These are phyloP conservation scores for Celoporthe dispersa DNA, from an alignment of 2,329 filamentous ascomycete species.

Conservation along the genomic window DNA sequence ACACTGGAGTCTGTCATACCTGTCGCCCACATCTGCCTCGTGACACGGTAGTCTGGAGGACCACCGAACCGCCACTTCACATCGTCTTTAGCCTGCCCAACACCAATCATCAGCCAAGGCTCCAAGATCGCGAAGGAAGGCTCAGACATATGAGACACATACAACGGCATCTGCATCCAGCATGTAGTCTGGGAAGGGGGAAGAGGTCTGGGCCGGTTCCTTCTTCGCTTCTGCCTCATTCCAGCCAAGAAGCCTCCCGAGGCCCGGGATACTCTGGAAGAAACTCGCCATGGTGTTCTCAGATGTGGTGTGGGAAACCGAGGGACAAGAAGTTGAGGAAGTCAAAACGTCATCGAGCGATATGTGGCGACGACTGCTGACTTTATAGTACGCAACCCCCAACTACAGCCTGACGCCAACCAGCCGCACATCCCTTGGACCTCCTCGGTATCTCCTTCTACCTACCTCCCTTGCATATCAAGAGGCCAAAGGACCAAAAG, in stretches of 20 bases:
- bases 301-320: neutral
- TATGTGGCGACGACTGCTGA: neutral
- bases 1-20: slow-evolving; percentile 48
- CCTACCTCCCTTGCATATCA: slow-evolving; percentile 16
- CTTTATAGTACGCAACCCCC: neutral
- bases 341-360: neutral
- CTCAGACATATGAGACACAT: slow-evolving; percentile 10
- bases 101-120: slow-evolving; percentile 14
- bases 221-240: slow-evolving; percentile 1
- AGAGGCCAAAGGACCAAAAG: slow-evolving; percentile 4
- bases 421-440: slow-evolving; percentile 10
- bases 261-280: slow-evolving; percentile 12
- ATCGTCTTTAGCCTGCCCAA: slow-evolving; percentile 46
- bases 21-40: slow-evolving; percentile 60
- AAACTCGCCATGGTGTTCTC: slow-evolving; percentile 18
- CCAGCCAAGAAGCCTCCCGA: slow-evolving; percentile 16
- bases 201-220: slow-evolving; percentile 1
- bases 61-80: slow-evolving; percentile 64
- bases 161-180: slow-evolving; percentile 62
- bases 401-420: neutral
- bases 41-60: slow-evolving; percentile 68
- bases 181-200: slow-evolving; percentile 57
- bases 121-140: neutral
- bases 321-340: slow-evolving; percentile 2
- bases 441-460: neutral